Conservation (phyloP, 495 filamentous ascomycete species). For the Penicillium longicatenatum region DNA sequence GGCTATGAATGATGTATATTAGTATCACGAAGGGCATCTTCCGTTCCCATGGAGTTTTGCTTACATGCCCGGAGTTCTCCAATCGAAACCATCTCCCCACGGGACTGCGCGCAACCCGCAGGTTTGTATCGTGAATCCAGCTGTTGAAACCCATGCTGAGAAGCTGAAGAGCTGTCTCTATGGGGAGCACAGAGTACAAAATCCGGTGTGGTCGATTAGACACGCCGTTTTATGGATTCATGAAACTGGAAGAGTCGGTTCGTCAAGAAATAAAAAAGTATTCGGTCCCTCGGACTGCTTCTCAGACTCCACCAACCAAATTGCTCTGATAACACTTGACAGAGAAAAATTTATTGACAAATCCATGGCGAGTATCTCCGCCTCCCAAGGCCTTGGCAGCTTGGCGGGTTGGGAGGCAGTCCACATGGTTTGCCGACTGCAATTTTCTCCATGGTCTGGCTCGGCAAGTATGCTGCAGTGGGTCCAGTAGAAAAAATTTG, state of each 20-base stretch:
- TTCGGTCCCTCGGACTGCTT: too few relatives aligned
- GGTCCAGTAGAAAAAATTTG: not conserved
- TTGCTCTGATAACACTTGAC: constrained; percentile 21
- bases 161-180: constrained; percentile 1
- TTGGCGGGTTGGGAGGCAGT: constrained; percentile 16
- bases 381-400: constrained; percentile 25
- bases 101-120: constrained; percentile 54
- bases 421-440: constrained; percentile 24
- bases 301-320: constrained; percentile 31
- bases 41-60: constrained; percentile 17
- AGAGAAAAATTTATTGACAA: constrained; percentile 20
- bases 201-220: constrained; percentile 7
- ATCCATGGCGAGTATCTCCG: constrained; percentile 9
- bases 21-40: not conserved
- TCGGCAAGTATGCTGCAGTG: constrained; percentile 20
- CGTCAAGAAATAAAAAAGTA: constrained; percentile 7
- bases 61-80: constrained; percentile 73
- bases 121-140: constrained; percentile 56
- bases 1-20: constrained; percentile 33
- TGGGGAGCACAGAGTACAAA: constrained; percentile 15
- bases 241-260: too few relatives aligned
- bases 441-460: constrained; percentile 12
- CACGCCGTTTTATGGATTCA: constrained; percentile 7
- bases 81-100: constrained; percentile 75
- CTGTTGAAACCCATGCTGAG: constrained; percentile 37